phyloP scores from a whole-genome alignment of 108 stramenopile genomes.

The Licmophora abbreviata region DNA sequence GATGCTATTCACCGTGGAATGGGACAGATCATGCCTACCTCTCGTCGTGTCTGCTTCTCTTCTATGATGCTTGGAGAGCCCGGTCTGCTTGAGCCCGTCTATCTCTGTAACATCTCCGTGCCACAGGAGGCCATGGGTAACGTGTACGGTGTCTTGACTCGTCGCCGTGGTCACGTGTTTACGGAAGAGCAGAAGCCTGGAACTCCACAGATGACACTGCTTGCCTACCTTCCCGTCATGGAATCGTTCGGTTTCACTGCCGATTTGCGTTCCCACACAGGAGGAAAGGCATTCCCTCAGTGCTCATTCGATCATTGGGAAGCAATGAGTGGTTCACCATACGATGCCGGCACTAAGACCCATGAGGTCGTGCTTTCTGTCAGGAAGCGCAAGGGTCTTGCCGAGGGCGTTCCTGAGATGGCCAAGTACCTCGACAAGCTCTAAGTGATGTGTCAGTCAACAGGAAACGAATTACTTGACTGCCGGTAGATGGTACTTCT shows the following conservation, averaged over 20 bases:
- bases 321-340: constrained; percentile 89
- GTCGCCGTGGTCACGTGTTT: constrained; percentile 98
- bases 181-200: constrained; percentile 97
- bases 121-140: constrained; percentile 99
- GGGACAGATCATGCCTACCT: constrained; percentile 99
- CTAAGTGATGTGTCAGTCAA: constrained; percentile 53
- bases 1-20: constrained; percentile 99
- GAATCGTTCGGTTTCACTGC: constrained; percentile 99
- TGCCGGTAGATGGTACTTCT: too few species aligned
- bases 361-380: constrained; percentile 80
- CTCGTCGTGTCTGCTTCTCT: constrained; percentile 98
- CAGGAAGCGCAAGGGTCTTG: constrained; percentile 97
- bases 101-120: constrained; percentile 97
- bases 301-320: constrained; percentile 99
- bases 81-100: constrained; percentile 96
- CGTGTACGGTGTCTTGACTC: constrained; percentile 98
- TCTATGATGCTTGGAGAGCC: constrained; percentile 90
- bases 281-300: constrained; percentile 99
- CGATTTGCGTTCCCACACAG: constrained; percentile 96
- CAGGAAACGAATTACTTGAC: too few species aligned
- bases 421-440: constrained; percentile 98
- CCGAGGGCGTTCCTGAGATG: constrained; percentile 90
- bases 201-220: constrained; percentile 95
- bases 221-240: constrained; percentile 99
- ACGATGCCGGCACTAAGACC: constrained; percentile 84